Evolutionary conservation across 2,329 filamentous ascomycete species (phyloP).

Genomic region (Arthrobotrys megalospora): DNA sequence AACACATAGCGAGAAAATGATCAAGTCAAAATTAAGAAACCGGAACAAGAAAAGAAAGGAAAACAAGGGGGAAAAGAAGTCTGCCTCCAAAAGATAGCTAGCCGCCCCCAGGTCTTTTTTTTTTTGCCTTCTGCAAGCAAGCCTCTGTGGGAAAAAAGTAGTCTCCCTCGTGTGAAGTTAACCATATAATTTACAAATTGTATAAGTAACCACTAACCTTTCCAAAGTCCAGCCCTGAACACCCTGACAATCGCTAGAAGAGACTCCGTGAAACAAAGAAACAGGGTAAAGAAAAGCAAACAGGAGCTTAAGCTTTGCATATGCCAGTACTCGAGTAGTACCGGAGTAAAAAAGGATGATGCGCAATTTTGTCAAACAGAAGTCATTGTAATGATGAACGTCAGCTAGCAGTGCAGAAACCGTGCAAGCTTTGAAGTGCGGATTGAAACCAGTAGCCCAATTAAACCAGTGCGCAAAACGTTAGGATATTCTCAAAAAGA

Average conservation of each 20-base stretch:
- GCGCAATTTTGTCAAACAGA: not conserved
- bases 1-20: conserved; percentile 7
- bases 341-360: not conserved
- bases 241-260: conserved; percentile 46
- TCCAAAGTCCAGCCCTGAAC: conserved; percentile 50
- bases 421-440: conserved; percentile 26
- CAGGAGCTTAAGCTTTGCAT: conserved; percentile 14
- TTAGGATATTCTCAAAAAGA: conserved; percentile 18
- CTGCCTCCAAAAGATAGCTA: conserved; percentile 20
- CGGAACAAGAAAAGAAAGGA: conserved; percentile 7
- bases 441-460: not conserved
- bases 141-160: conserved; percentile 31
- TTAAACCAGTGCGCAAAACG: conserved; percentile 10
- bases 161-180: conserved; percentile 47
- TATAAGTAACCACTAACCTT: conserved; percentile 38
- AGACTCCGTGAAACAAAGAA: conserved; percentile 38
- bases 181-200: conserved; percentile 59
- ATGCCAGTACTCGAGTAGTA: conserved; percentile 3
- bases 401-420: conserved; percentile 22
- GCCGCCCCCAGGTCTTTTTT: conserved; percentile 20
- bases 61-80: not conserved
- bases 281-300: conserved; percentile 23
- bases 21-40: not conserved
- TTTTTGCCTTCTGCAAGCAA: conserved; percentile 21
- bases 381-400: conserved; percentile 3